A percentile compares a stretch with the other conserved stretches of the same genome.
Conservation (phyloP, 345 rosid species). For the Lepidium africanum region DNA sequence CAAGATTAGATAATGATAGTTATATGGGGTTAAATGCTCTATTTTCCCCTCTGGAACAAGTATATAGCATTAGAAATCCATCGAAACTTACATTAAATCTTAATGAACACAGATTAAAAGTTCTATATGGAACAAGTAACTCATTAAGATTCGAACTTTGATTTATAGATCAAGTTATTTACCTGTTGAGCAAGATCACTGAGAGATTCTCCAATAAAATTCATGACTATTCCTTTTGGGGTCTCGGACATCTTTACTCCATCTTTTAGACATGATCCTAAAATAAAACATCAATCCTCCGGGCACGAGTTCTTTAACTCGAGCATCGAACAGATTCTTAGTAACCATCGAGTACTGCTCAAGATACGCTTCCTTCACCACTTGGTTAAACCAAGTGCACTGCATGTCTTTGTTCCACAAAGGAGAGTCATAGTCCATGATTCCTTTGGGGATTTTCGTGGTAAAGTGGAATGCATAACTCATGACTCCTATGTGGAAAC, state of each 20-base stretch:
- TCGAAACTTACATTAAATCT: too few species aligned
- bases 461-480: constrained; percentile 34
- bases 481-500: constrained; percentile 26
- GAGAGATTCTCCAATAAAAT: constrained; percentile 7
- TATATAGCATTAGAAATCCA: too few species aligned
- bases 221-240: constrained; percentile 5
- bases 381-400: constrained; percentile 17
- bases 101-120: too few species aligned
- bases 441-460: constrained; percentile 18
- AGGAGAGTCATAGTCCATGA: constrained; percentile 19
- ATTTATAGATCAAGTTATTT: too few species aligned
- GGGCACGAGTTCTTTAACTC: constrained; percentile 31
- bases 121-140: too few species aligned
- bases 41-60: too few species aligned
- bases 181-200: neutral
- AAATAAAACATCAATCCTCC: constrained; percentile 36
- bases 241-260: constrained; percentile 21
- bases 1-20: too few species aligned
- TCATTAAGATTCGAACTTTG: too few species aligned
- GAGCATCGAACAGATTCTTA: constrained; percentile 14
- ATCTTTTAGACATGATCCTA: constrained; percentile 8
- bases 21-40: too few species aligned
- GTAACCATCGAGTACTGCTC: constrained; percentile 28
- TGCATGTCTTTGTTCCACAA: constrained; percentile 38
- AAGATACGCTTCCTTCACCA: constrained; percentile 24